These are phyloP conservation scores for Tylopilus felleus DNA, from an alignment of 768 basidiomycete species.

Conservation along the genomic window DNA sequence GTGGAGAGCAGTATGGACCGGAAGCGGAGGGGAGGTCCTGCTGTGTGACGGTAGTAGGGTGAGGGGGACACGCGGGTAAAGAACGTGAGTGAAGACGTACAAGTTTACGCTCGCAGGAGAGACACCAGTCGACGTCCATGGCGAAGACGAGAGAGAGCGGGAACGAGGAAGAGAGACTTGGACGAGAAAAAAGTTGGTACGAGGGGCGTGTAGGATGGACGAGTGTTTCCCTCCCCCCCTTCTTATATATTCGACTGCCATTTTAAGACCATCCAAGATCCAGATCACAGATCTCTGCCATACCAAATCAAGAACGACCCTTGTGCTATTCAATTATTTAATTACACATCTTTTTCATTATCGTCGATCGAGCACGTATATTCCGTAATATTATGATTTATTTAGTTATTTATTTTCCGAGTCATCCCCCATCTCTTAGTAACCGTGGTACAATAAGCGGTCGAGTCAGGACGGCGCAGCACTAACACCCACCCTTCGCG, in stretches of 20 bases:
- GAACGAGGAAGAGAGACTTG: neutral
- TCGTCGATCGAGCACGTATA: constrained; percentile 32
- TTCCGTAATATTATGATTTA: constrained; percentile 19
- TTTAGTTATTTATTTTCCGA: constrained; percentile 8
- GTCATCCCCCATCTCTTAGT: neutral
- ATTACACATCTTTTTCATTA: constrained; percentile 30
- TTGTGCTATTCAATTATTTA: constrained; percentile 33
- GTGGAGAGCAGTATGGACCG: constrained; percentile 55
- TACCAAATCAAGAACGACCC: constrained; percentile 19
- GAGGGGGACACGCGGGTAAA: neutral
- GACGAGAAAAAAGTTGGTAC: constrained; percentile 15
- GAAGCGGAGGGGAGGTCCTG: constrained; percentile 27
- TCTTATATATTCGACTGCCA: constrained; percentile 31
- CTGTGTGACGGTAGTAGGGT: constrained; percentile 9
- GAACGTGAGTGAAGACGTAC: constrained; percentile 37
- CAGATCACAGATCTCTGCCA: constrained; percentile 16
- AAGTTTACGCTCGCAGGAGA: constrained; percentile 58
- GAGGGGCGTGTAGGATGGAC: constrained; percentile 18
- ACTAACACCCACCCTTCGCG: constrained; percentile 22
- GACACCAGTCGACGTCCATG: constrained; percentile 73
- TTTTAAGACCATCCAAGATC: constrained; percentile 20
- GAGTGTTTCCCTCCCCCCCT: constrained; percentile 5
- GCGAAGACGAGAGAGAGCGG: constrained; percentile 4
- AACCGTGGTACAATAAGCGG: neutral
- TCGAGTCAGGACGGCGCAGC: constrained; percentile 22